Evolutionary conservation across 2,329 filamentous ascomycete genomes (phyloP), one percentile per base, ranked within the genome.

Genomic region (Colletotrichum orchidophilum): DNA sequence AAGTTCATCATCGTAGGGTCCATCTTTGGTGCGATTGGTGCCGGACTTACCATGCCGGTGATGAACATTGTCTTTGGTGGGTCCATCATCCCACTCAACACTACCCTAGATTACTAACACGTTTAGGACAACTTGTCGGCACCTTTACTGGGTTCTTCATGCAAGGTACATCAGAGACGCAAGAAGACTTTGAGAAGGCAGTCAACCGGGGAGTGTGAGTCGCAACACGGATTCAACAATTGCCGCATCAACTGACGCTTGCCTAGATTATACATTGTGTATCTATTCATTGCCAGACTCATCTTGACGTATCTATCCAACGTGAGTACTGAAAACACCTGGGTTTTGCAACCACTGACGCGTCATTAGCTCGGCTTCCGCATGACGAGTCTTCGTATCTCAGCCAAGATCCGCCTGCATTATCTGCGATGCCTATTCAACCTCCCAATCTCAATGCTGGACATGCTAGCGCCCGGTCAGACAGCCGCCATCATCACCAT

Each of bases 401-500:
- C 87, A 11, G 83, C 86, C 26, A 81, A 82, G 11, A 73, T 89
- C 15, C 84, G 87, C 18, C 80, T 87, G 9, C 79, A 83, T 33
- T 89, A 88, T 72, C 80, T 88, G 26, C 76, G 80, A 18, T 81
- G 85, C 0, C 79, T 88, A 1, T 87, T 89, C 71, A 75, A 78
- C 2, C 86, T 87, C 52, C 84, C 86, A 0, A 81, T 88, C 59
- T 83, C 82, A 69, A 82, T 81, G 9, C 79, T 89, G 18, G 87
- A 87, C 66, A 81, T 83, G 21, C 78, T 87, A 27, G 85, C 86
- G 1, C 78, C 85, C 0, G 87, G 87, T 18, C 83, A 83, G 18
- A 85, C 87, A n/a, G 83, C 85, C 0, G 85, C 84, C 50, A 83
- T 85, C 1, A 87, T 89, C 73, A 88, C 86, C 0, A 83, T 83